These are phyloP conservation scores for Paraglomus brasilianum DNA, from an alignment of 192 early-diverging fungal species.

Conservation along the genomic window DNA sequence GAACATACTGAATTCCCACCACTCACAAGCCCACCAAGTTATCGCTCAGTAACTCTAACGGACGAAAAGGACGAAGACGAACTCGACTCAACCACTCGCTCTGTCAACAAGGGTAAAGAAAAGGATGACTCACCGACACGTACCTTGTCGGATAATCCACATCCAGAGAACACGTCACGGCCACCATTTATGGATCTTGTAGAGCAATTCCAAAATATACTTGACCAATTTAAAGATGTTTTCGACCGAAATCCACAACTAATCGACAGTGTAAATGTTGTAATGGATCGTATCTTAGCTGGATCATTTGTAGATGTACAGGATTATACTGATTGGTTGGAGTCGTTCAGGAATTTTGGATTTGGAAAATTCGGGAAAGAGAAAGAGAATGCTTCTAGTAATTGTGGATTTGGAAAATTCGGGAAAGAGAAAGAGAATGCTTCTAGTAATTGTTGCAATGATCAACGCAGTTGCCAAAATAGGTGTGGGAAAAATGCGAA, in stretches of 20 bases:
- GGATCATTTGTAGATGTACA: constrained; percentile 27
- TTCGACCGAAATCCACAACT: constrained; percentile 26
- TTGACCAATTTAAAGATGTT: constrained; percentile 32
- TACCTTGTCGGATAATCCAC: neutral
- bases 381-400: no score
- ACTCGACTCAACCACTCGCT: neutral
- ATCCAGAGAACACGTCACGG: constrained; percentile 1
- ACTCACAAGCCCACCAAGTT: neutral
- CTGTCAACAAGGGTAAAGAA: constrained; percentile 29
- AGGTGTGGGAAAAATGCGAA: no score
- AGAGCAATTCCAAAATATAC: constrained; percentile 18
- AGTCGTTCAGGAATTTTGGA: neutral
- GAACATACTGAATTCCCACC: neutral
- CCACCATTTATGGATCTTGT: constrained; percentile 4
- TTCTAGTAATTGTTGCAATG: no score
- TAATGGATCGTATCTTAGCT: constrained; percentile 30
- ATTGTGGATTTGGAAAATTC: no score
- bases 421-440: no score
- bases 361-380: no score
- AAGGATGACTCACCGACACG: constrained; percentile 16
- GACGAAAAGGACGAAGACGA: constrained; percentile 3
- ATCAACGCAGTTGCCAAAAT: no score
- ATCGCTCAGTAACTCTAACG: neutral
- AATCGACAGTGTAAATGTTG: constrained; percentile 15
- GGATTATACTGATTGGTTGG: constrained; percentile 23